phyloP scores from a whole-genome alignment of 2,329 filamentous ascomycete species.

The Fusarium concolor region DNA sequence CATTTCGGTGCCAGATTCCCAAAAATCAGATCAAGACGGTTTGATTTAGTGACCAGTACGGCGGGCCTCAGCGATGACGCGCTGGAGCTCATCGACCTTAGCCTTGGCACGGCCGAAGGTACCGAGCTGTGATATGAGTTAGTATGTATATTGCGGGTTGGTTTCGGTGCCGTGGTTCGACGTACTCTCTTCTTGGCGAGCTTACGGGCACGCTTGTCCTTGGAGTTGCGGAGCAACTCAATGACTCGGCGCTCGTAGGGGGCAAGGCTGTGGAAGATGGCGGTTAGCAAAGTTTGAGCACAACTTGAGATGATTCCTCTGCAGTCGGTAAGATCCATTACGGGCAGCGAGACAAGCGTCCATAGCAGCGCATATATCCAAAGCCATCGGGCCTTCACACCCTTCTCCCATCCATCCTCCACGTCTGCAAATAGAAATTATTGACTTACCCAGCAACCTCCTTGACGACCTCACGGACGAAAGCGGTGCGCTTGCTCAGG shows the following conservation, averaged over 20 bases:
- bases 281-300: slow-evolving; percentile 44
- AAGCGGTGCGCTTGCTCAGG: slow-evolving; percentile 95
- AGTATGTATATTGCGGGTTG: slow-evolving; percentile 30
- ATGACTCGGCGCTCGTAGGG: slow-evolving; percentile 99
- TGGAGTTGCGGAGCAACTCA: slow-evolving; percentile 98
- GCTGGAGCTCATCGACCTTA: slow-evolving; percentile 99
- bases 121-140: slow-evolving; percentile 75
- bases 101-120: slow-evolving; percentile 99
- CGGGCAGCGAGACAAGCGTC: too few relatives aligned
- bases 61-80: slow-evolving; percentile 97
- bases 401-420: background rate
- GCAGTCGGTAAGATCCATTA: background rate
- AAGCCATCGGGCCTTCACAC: background rate
- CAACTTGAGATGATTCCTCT: background rate
- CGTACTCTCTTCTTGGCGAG: slow-evolving; percentile 98
- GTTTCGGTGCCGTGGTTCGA: slow-evolving; percentile 43
- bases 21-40: slow-evolving; percentile 44
- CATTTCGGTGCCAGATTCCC: slow-evolving; percentile 45
- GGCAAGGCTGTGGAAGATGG: slow-evolving; percentile 70
- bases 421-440: background rate
- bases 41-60: slow-evolving; percentile 70
- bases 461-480: slow-evolving; percentile 97
- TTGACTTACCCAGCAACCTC: slow-evolving; percentile 90
- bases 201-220: slow-evolving; percentile 99
- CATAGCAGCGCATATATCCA: background rate